phyloP scores from a whole-genome alignment of 345 rosid genomes.

The Ceriops tagal region DNA sequence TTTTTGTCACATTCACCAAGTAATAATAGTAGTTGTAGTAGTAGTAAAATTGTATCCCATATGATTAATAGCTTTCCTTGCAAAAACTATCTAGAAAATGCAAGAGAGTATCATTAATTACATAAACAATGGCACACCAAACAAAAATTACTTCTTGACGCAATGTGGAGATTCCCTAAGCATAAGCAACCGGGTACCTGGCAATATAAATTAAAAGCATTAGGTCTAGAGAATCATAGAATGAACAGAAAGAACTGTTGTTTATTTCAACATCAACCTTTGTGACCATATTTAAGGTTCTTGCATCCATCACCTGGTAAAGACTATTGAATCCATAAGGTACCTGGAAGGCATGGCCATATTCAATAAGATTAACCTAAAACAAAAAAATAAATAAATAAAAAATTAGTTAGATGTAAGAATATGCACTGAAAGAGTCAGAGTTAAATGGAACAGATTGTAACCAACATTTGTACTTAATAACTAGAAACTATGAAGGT shows the following conservation, averaged over 20 bases:
- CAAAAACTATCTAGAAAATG: too few relatives aligned
- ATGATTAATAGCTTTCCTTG: too few relatives aligned
- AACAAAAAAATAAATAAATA: neutral
- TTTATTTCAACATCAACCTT: slow-evolving; percentile 34
- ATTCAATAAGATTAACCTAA: slow-evolving; percentile 34
- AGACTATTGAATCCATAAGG: slow-evolving; percentile 24
- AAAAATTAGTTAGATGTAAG: too few relatives aligned
- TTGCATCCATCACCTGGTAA: slow-evolving; percentile 20
- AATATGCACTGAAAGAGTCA: too few relatives aligned
- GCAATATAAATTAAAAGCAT: slow-evolving; percentile 20
- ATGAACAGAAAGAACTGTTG: slow-evolving; percentile 26
- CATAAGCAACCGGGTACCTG: slow-evolving; percentile 22
- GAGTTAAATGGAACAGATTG: too few relatives aligned
- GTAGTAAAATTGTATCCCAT: too few relatives aligned
- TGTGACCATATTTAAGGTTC: slow-evolving; percentile 24
- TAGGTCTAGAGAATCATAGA: slow-evolving; percentile 24
- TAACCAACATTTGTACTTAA: too few relatives aligned
- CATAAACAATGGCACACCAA: neutral
- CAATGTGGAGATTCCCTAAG: too few relatives aligned
- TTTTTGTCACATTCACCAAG: too few relatives aligned
- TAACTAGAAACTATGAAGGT: too few relatives aligned
- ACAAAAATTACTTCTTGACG: too few relatives aligned
- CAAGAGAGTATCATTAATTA: neutral
- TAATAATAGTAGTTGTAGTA: too few relatives aligned
- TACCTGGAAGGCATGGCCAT: slow-evolving; percentile 38